These are phyloP conservation scores for Lactarius vividus DNA, from an alignment of 768 basidiomycete species.

Conservation along the genomic window DNA sequence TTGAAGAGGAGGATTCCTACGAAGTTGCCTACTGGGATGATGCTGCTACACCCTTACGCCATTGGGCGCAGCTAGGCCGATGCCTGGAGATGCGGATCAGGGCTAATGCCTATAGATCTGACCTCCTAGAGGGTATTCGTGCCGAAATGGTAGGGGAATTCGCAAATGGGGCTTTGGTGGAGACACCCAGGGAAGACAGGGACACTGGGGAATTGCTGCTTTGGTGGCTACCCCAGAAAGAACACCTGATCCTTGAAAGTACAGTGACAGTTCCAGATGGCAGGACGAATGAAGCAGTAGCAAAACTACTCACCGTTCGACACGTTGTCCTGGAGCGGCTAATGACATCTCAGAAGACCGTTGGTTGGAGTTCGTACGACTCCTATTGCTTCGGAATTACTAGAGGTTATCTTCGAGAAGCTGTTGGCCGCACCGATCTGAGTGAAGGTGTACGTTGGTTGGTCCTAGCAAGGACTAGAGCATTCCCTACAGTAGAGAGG, in stretches of 20 bases:
- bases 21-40: rapidly evolving
- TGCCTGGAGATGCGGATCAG: neutral
- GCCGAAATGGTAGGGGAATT: neutral
- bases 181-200: neutral
- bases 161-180: neutral
- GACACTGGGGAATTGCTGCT: rapidly evolving
- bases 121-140: rapidly evolving
- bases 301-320: rapidly evolving
- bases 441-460: neutral
- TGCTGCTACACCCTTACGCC: neutral
- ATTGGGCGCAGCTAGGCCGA: neutral
- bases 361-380: neutral
- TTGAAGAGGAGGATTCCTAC: neutral
- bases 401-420: neutral
- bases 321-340: neutral
- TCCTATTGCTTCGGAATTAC: neutral
- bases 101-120: rapidly evolving
- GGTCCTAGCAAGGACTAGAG: neutral
- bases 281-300: neutral
- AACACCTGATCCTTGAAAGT: too few species aligned
- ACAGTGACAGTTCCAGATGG: neutral
- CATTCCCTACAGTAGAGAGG: neutral
- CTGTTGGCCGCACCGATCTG: neutral
- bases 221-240: too few species aligned
- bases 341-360: neutral